Conservation (phyloP, 306 rosid genomes). For the Biancaea sappan region DNA sequence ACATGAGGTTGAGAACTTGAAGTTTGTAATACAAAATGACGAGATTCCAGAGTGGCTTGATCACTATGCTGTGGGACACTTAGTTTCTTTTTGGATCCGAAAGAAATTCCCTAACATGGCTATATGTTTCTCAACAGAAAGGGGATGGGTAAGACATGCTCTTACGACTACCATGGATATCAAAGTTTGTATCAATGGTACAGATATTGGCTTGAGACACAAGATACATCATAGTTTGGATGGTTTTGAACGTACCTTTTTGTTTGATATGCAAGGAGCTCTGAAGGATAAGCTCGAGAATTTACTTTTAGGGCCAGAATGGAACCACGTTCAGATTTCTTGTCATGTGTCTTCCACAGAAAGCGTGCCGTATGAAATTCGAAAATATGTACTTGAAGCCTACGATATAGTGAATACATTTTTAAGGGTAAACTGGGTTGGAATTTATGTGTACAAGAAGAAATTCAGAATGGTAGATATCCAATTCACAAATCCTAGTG, state of each 20-base stretch:
- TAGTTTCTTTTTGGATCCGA: neutral
- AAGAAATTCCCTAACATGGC: neutral
- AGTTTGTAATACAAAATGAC: neutral
- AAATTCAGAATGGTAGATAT: neutral
- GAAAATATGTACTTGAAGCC: no score
- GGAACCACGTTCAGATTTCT: slow-evolving; percentile 1
- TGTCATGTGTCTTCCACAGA: no score
- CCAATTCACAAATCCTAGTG: neutral
- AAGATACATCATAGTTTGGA: no score
- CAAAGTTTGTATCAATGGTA: no score
- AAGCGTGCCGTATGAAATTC: no score
- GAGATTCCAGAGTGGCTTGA: neutral
- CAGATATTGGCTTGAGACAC: no score
- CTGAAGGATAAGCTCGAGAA: neutral
- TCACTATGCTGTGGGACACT: neutral
- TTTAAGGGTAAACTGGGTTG: neutral
- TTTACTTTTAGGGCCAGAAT: neutral
- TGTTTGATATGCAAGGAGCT: neutral
- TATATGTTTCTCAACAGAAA: neutral
- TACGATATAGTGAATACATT: no score
- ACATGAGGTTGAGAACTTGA: neutral
- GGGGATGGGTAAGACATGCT: no score
- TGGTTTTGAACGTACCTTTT: no score
- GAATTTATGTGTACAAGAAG: neutral
- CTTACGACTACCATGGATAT: no score